Evolutionary conservation across 371 early-diverging fungal species (phyloP), one percentile per base, ranked within the genome.

Genomic region (Zychaea mexicana): DNA sequence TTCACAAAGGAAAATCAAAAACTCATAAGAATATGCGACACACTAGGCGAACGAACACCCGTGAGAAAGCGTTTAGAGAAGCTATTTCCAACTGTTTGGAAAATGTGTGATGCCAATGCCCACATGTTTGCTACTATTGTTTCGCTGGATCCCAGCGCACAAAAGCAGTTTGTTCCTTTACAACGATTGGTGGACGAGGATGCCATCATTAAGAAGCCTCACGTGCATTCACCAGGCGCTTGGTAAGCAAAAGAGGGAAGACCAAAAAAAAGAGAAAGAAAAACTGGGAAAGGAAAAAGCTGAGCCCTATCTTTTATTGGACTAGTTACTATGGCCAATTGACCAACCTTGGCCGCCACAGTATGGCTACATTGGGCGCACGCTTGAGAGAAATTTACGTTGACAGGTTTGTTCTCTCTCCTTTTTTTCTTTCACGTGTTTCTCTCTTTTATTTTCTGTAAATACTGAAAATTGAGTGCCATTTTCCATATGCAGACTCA

Each of bases 291-390:
- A 49, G 45, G 47, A 52, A 55, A 9, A 53, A 47, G 21, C 26
- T 33, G n/a, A 42, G 13, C 26, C 45, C 12, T 15, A n/a, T 27
- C 8, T 4, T 24, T 27, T 56, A 28, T 69, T 45, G n/a, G n/a
- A n/a, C n/a, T 56, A 88, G 92, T 60, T 82, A 77, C 28, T 86
- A 75, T 66, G 92, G 94, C 9, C 94, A 94, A 69, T 78, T 94
- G 59, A 94, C 92, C 7, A 90, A 90, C 63, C 60, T 81, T 5
- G 94, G 94, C 26, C 88, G 92, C 62, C 52, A 68, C 12, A 84
- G 82, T 62, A 79, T 92, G 86, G 65, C 77, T 2, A 46, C 59
- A 0, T 61, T 89, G 15, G 94, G 94, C 27, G 67, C 67, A 13
- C 75, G 79, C 30, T 67, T 94, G 54, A 77, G 92, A 27, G 76